Evolutionary conservation across 2,329 filamentous ascomycete genomes (phyloP).

Genomic region (Fusarium transvaalense): DNA sequence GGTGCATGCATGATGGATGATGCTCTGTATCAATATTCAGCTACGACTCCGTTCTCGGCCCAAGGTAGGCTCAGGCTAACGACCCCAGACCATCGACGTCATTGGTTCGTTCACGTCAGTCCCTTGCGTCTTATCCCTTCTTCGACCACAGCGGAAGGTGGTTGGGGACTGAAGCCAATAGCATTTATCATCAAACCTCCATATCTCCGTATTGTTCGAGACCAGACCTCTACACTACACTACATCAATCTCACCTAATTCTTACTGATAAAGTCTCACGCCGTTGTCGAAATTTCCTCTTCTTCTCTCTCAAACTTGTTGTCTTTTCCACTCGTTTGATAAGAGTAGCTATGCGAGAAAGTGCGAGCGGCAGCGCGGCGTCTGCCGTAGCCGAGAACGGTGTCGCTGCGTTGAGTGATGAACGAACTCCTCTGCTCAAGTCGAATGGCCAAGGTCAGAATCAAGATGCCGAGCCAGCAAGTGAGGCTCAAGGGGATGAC

Average conservation of each 20-base stretch:
- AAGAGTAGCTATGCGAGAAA: constrained; percentile 34
- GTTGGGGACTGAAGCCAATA: constrained; percentile 22
- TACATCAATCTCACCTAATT: constrained; percentile 16
- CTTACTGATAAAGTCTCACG: not conserved
- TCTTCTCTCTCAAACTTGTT: not conserved
- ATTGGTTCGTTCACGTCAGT: constrained; percentile 25
- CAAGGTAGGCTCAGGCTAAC: constrained; percentile 15
- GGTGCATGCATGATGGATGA: not conserved
- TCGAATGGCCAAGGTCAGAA: constrained; percentile 22
- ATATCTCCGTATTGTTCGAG: not conserved
- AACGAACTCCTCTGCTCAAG: constrained; percentile 49
- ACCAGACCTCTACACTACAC: not conserved
- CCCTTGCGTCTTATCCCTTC: constrained; percentile 3
- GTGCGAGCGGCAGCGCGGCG: constrained; percentile 29
- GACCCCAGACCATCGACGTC: constrained; percentile 1
- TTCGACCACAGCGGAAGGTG: constrained; percentile 9
- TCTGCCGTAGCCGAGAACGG: constrained; percentile 35
- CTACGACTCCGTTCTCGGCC: constrained; percentile 12
- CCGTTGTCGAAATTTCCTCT: not conserved
- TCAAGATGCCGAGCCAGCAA: constrained; percentile 19
- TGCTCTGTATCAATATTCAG: not conserved
- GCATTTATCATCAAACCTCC: constrained; percentile 1
- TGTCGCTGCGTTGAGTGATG: constrained; percentile 26
- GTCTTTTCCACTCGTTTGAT: not conserved
- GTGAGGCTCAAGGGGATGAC: constrained; percentile 14